Base-by-base conservation (phyloP, 2,329 filamentous ascomycete genomes). In the Acrocalymma vagum region DNA sequence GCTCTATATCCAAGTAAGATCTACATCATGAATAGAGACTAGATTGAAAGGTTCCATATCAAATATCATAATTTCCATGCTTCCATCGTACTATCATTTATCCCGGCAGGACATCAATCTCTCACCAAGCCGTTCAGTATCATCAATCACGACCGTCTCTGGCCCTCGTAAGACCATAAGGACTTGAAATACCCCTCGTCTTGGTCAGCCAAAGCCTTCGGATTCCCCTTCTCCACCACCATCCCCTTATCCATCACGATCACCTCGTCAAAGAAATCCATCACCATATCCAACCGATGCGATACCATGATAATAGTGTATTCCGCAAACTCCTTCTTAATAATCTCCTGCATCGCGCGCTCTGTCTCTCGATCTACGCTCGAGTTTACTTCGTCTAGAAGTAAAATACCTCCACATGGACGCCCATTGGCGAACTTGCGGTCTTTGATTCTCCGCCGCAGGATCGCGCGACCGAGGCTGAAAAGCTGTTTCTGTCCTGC, bases 401-500 rank as follows among this genome's bases (percentile, higher is more conserved):
- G 26, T 23, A 55, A 21, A 22, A 58, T 31, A 8, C 38, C 40
- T 6, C 46, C 35, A 18, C 28, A 26, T 4, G 9, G 8, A 9
- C 28, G n/a, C n/a, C n/a, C n/a, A n/a, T n/a, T n/a, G n/a, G n/a
- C 23, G 1, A 18, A 6, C 2, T 18, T 21, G 13, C 30, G 22
- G 17, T 36, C 14, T 9, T 37, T 23, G 10, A 20, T 42, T 3
- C 43, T 29, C 9, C 32, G 28, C 10, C 32, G 47, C 5, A 85
- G 62, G 10, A 84, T 71, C 0, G 81, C 82, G 0, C 82, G 67
- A 0, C 77, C 82, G 0, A 86, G 74, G 42, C 76, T 80, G 45
- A 86, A 82, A 0, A 86, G 72, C 50, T 86, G 83, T 33, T 75
- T 77, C 58, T 86, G 82, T 0, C 84, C 83, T n/a, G 26, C 21